Conservation (phyloP, 257 asterid species). For the Penstemon newberryi region DNA sequence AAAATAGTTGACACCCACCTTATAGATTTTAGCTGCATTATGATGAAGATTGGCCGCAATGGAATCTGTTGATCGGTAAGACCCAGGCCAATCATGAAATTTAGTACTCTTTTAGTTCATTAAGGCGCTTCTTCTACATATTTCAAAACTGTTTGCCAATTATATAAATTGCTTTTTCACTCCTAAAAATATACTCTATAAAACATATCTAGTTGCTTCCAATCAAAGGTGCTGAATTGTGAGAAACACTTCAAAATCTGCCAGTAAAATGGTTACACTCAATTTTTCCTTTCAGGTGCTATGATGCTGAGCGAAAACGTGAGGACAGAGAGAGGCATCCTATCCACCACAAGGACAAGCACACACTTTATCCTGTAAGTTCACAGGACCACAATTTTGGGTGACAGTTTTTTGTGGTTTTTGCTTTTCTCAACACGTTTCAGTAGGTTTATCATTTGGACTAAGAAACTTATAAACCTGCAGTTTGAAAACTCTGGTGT, state of each 20-base stretch:
- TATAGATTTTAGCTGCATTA: background rate
- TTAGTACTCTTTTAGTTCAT: background rate
- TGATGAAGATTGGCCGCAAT: background rate
- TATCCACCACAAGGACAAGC: conserved; percentile 72
- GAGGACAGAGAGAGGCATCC: conserved; percentile 96
- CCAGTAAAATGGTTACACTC: conserved; percentile 12
- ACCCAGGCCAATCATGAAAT: background rate
- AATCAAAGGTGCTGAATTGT: background rate
- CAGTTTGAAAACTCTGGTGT: conserved; percentile 74
- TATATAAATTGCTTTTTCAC: background rate
- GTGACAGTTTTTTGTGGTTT: conserved; percentile 2
- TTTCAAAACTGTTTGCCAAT: background rate
- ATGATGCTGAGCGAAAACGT: conserved; percentile 76
- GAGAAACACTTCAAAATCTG: background rate
- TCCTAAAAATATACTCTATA: background rate
- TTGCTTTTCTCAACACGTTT: background rate
- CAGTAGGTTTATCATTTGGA: conserved; percentile 20
- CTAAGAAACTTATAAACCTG: conserved; percentile 31
- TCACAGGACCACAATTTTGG: background rate
- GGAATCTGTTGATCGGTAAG: background rate
- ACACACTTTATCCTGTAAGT: conserved; percentile 74
- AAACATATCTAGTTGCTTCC: background rate
- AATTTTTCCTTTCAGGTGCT: conserved; percentile 59
- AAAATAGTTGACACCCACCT: background rate
- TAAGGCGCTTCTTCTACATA: background rate